Percentiles rank a stretch among this genome's conserved stretches.
These are phyloP conservation scores for Sequoiadendron giganteum DNA, from an alignment of 75 land plant species.

Conservation along the genomic window DNA sequence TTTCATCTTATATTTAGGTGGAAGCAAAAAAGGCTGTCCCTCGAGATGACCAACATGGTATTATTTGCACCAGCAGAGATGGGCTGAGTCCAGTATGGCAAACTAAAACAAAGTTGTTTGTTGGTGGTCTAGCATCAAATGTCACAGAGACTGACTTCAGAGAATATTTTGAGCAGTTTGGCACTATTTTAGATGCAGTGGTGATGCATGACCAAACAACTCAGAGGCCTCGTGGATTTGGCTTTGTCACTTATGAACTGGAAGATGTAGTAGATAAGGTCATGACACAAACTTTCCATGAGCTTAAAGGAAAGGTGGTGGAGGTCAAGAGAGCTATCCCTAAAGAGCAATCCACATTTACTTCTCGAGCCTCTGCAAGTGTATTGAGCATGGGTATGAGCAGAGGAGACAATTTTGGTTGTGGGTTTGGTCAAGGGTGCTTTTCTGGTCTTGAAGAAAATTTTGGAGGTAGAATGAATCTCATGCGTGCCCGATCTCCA, in stretches of 20 bases:
- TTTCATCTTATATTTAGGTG: constrained; percentile 21
- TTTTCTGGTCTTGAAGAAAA: constrained; percentile 33
- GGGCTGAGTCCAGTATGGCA: constrained; percentile 24
- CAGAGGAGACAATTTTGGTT: constrained; percentile 39
- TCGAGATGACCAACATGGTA: constrained; percentile 51
- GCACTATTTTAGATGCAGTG: constrained; percentile 51
- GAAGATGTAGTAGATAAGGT: constrained; percentile 94
- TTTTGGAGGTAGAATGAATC: constrained; percentile 50
- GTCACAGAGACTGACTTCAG: constrained; percentile 57
- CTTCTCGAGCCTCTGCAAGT: constrained; percentile 29
- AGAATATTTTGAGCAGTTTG: constrained; percentile 65
- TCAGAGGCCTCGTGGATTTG: constrained; percentile 61
- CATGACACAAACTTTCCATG: constrained; percentile 80
- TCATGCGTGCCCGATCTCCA: constrained; percentile 50
- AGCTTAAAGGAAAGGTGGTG: constrained; percentile 95
- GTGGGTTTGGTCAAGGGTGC: constrained; percentile 47
- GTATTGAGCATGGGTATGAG: constrained; percentile 29
- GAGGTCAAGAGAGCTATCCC: constrained; percentile 97
- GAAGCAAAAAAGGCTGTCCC: constrained; percentile 63
- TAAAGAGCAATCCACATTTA: constrained; percentile 69
- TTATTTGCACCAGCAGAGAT: constrained; percentile 26
- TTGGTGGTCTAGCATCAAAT: constrained; percentile 52
- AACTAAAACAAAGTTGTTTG: constrained; percentile 49
- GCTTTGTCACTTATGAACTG: constrained; percentile 85
- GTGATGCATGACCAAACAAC: constrained; percentile 66